Percentiles rank a stretch among this genome's conserved stretches.
phyloP scores from a whole-genome alignment of 1,284 basidiomycete genomes.

The Cryptococcus sp. region DNA sequence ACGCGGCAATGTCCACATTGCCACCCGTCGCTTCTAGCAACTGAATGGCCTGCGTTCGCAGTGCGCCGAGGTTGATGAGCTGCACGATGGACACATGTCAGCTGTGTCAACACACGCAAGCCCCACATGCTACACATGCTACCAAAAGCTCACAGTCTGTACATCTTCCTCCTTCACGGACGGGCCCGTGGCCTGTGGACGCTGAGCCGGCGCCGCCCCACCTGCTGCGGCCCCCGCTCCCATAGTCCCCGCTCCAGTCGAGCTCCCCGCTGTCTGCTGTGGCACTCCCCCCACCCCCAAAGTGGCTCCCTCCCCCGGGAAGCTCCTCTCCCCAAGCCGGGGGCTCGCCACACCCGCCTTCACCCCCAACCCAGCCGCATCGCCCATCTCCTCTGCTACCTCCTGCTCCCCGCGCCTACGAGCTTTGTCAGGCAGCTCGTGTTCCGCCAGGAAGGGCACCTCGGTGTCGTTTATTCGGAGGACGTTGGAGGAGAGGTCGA shows the following conservation, averaged over 20 bases:
- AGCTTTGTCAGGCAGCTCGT: slow-evolving; percentile 84
- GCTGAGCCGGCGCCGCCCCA: not conserved
- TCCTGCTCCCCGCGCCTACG: slow-evolving; percentile 47
- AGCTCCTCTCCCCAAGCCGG: slow-evolving; percentile 14
- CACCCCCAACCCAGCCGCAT: slow-evolving; percentile 23
- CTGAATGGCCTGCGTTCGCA: slow-evolving; percentile 69
- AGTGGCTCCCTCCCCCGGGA: slow-evolving; percentile 40
- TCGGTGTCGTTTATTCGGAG: slow-evolving; percentile 83
- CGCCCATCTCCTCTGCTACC: slow-evolving; percentile 29
- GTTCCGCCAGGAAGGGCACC: slow-evolving; percentile 85
- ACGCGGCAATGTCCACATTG: slow-evolving; percentile 83
- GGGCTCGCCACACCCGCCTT: slow-evolving; percentile 31
- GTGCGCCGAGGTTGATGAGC: slow-evolving; percentile 71
- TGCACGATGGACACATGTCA: slow-evolving; percentile 23
- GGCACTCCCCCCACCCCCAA: slow-evolving; percentile 23
- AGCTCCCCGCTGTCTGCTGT: slow-evolving; percentile 1
- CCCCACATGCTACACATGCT: not conserved
- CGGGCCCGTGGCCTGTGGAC: not conserved
- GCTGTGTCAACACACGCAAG: too few species aligned
- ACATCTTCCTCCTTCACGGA: slow-evolving; percentile 29
- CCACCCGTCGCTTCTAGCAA: slow-evolving; percentile 75
- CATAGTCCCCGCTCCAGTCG: slow-evolving; percentile 14
- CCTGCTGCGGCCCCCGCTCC: slow-evolving; percentile 2
- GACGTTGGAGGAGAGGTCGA: slow-evolving; percentile 84
- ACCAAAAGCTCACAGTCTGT: slow-evolving; percentile 23